phyloP scores from a whole-genome alignment of 129 eudicot species.

The Chrysanthemum lavandulifolium region DNA sequence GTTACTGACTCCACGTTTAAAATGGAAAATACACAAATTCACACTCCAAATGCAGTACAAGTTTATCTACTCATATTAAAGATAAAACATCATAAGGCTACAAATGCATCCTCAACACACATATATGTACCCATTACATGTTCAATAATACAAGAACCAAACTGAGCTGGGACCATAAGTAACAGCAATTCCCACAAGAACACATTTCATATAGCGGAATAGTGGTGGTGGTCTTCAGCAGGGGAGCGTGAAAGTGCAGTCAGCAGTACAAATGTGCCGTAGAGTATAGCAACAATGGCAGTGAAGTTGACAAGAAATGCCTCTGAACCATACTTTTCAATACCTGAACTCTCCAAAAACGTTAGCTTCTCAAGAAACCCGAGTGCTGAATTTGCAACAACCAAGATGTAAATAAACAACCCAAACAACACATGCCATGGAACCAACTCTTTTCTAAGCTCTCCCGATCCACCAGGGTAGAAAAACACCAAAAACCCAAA shows the following conservation, averaged over 20 bases:
- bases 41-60: neutral
- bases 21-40: neutral
- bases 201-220: conserved; percentile 53
- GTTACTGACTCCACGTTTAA: neutral
- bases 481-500: conserved; percentile 85
- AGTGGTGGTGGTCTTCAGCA: conserved; percentile 51
- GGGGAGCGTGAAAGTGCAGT: conserved; percentile 55
- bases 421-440: conserved; percentile 94
- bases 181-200: conserved; percentile 7
- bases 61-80: neutral
- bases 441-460: conserved; percentile 65
- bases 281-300: conserved; percentile 78
- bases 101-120: conserved; percentile 12
- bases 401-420: conserved; percentile 66
- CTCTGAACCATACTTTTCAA: conserved; percentile 76
- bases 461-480: conserved; percentile 78
- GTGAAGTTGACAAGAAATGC: conserved; percentile 95
- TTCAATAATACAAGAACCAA: conserved; percentile 20
- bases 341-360: conserved; percentile 71
- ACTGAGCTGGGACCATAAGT: neutral
- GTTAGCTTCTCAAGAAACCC: conserved; percentile 96
- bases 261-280: conserved; percentile 74
- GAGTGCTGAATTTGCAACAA: conserved; percentile 66
- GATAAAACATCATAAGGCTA: conserved; percentile 8
- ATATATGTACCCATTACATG: conserved; percentile 4